Evolutionary conservation across 176 grass and related monocot species (phyloP).

Genomic region (Ananas comosus): DNA sequence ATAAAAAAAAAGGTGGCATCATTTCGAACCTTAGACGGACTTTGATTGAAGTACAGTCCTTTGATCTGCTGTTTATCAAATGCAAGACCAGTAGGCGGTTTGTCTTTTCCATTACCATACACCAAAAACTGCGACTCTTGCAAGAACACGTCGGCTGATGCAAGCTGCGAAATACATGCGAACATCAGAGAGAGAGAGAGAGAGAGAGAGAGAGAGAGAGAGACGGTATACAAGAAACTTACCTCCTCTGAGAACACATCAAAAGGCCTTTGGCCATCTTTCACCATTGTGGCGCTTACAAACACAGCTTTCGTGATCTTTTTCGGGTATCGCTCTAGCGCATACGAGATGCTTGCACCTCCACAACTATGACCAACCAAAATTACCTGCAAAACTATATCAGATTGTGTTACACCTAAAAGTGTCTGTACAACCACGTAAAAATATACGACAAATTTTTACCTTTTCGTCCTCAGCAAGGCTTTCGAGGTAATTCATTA

Average conservation of each 20-base stretch:
- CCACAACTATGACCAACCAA: slow-evolving; percentile 93
- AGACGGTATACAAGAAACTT: neutral
- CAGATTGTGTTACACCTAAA: slow-evolving; percentile 6
- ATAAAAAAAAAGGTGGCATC: neutral
- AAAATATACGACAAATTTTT: neutral
- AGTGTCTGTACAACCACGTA: neutral
- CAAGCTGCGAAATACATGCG: slow-evolving; percentile 42
- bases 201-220: slow-evolving; percentile 5
- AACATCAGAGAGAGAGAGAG: neutral
- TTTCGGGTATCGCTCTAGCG: slow-evolving; percentile 46
- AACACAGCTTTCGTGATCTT: slow-evolving; percentile 93
- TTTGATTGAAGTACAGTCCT: slow-evolving; percentile 89
- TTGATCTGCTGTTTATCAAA: slow-evolving; percentile 93
- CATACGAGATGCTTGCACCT: slow-evolving; percentile 82
- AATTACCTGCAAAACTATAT: slow-evolving; percentile 46
- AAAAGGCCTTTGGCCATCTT: slow-evolving; percentile 82
- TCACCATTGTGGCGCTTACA: slow-evolving; percentile 81
- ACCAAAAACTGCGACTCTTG: slow-evolving; percentile 79
- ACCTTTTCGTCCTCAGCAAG: slow-evolving; percentile 51
- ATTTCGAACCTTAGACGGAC: slow-evolving; percentile 62
- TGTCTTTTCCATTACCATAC: slow-evolving; percentile 81
- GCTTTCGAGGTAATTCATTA: slow-evolving; percentile 62
- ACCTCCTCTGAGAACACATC: slow-evolving; percentile 80
- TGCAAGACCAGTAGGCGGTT: slow-evolving; percentile 70
- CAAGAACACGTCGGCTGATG: slow-evolving; percentile 86